phyloP scores from a whole-genome alignment of 768 basidiomycete genomes.

The Termitomyces sp. region DNA sequence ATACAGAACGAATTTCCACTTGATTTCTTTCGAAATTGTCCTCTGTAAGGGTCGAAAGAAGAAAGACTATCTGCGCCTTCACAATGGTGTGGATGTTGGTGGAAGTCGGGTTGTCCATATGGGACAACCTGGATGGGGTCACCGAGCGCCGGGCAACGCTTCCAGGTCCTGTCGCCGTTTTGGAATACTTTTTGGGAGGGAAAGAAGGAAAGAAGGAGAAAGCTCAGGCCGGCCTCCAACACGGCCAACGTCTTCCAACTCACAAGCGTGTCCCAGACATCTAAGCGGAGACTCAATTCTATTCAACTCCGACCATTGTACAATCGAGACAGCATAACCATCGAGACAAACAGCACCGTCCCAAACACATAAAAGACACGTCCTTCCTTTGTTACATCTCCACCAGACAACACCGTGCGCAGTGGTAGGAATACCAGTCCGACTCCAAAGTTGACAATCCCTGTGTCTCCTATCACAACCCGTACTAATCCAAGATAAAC shows the following conservation, averaged over 20 bases:
- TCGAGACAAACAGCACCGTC: constrained; percentile 41
- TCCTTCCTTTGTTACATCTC: constrained; percentile 65
- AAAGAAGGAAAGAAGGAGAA: constrained; percentile 32
- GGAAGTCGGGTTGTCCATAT: constrained; percentile 83
- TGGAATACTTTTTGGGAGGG: constrained; percentile 41
- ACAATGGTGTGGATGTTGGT: constrained; percentile 91
- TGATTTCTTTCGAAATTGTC: constrained; percentile 96
- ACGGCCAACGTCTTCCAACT: constrained; percentile 40
- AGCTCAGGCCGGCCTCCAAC: constrained; percentile 38
- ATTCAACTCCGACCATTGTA: constrained; percentile 31
- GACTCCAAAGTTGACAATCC: constrained; percentile 83
- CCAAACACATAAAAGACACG: constrained; percentile 88
- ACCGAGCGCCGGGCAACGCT: constrained; percentile 69
- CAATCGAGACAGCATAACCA: constrained; percentile 33
- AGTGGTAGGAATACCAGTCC: constrained; percentile 84
- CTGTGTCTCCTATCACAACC: constrained; percentile 30
- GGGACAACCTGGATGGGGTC: constrained; percentile 78
- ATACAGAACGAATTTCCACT: constrained; percentile 89
- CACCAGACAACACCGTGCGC: constrained; percentile 67
- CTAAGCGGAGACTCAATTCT: constrained; percentile 28
- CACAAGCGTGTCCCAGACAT: constrained; percentile 23
- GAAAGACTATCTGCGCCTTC: constrained; percentile 96
- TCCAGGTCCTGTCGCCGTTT: constrained; percentile 73
- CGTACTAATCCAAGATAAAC: constrained; percentile 1
- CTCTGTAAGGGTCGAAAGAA: constrained; percentile 93